These are phyloP conservation scores for Xylariaceae sp. DNA, from an alignment of 2,329 filamentous ascomycete species.

Conservation along the genomic window DNA sequence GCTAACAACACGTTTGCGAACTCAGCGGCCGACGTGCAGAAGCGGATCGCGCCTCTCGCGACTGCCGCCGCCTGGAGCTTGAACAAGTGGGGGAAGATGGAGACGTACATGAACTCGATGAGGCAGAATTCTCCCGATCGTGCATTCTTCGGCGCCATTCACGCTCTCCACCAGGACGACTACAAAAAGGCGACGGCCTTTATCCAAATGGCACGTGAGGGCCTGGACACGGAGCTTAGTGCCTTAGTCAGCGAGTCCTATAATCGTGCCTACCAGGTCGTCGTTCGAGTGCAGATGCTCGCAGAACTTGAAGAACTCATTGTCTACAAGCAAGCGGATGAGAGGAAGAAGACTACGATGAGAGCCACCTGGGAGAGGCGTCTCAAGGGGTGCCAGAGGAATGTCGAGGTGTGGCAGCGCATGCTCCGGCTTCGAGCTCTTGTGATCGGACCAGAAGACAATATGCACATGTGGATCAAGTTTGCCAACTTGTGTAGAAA, in stretches of 20 bases:
- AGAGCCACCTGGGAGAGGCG: slow-evolving; percentile 93
- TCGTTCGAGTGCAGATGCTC: slow-evolving; percentile 97
- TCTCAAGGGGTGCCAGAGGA: slow-evolving; percentile 89
- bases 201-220: slow-evolving; percentile 87
- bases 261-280: slow-evolving; percentile 94
- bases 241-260: slow-evolving; percentile 98
- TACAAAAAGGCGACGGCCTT: slow-evolving; percentile 86
- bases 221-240: slow-evolving; percentile 90
- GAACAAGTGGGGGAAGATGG: slow-evolving; percentile 97
- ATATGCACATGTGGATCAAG: slow-evolving; percentile 99
- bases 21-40: slow-evolving; percentile 79
- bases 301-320: slow-evolving; percentile 98
- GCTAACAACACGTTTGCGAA: slow-evolving; percentile 93
- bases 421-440: slow-evolving; percentile 93
- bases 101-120: slow-evolving; percentile 92
- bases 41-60: slow-evolving; percentile 85
- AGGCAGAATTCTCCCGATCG: slow-evolving; percentile 89
- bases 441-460: slow-evolving; percentile 86
- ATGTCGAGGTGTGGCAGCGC: slow-evolving; percentile 96
- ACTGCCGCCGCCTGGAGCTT: slow-evolving; percentile 96
- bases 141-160: slow-evolving; percentile 95
- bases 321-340: slow-evolving; percentile 90
- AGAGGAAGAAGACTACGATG: slow-evolving; percentile 84
- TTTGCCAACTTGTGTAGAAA: slow-evolving; percentile 98
- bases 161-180: slow-evolving; percentile 91